These are phyloP conservation scores for Hibiscus syriacus DNA, from an alignment of 345 rosid genomes.

Conservation along the genomic window DNA sequence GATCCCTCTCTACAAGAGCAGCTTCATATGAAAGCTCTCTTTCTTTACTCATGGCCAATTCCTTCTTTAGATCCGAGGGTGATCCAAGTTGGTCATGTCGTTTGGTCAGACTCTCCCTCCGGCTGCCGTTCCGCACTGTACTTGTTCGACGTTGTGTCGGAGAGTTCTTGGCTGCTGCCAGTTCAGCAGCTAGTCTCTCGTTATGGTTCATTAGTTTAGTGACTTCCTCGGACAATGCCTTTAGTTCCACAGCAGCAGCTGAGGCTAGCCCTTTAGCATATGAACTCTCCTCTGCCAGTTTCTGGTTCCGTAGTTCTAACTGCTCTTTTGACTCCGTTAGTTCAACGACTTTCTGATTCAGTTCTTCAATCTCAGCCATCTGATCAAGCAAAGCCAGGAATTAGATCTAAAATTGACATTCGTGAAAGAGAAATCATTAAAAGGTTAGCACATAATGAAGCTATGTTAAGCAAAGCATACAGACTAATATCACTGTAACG, in stretches of 20 bases:
- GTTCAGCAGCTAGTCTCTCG: constrained; percentile 65
- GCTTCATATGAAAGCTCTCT: constrained; percentile 85
- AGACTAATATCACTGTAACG: not conserved
- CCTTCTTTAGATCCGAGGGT: constrained; percentile 66
- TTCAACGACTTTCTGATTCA: constrained; percentile 52
- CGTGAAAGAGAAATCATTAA: not conserved
- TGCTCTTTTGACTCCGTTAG: constrained; percentile 61
- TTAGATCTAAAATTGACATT: constrained; percentile 8
- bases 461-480: not conserved
- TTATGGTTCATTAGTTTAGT: constrained; percentile 93
- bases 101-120: constrained; percentile 48
- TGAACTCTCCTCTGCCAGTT: constrained; percentile 86
- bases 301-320: constrained; percentile 65
- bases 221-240: constrained; percentile 94
- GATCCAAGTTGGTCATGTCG: constrained; percentile 60
- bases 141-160: constrained; percentile 49
- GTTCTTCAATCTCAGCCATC: constrained; percentile 67
- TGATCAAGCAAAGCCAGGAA: constrained; percentile 21
- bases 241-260: constrained; percentile 99
- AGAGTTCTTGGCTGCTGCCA: constrained; percentile 55
- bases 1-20: constrained; percentile 70
- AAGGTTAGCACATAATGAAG: not conserved
- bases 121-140: constrained; percentile 58
- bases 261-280: constrained; percentile 99
- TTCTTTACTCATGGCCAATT: constrained; percentile 65